These are phyloP conservation scores for Acacia confusa DNA, from an alignment of 306 rosid species.

Conservation along the genomic window DNA sequence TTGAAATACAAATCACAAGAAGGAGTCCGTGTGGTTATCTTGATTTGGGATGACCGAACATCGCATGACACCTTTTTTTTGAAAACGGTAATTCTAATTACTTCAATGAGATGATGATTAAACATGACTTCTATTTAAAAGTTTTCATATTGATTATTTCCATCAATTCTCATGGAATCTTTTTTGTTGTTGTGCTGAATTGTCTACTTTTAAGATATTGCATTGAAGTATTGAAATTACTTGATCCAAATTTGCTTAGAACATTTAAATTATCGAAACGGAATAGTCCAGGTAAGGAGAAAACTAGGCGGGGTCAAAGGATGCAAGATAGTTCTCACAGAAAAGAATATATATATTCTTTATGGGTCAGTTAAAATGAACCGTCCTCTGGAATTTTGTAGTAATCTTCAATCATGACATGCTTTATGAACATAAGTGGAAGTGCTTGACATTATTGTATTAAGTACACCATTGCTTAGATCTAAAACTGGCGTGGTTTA, in stretches of 20 bases:
- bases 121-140: neutral
- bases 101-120: neutral
- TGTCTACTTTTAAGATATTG: neutral
- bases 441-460: constrained; percentile 14
- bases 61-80: constrained; percentile 69
- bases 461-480: neutral
- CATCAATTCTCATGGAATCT: neutral
- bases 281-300: neutral
- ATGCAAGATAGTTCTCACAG: neutral
- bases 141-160: neutral
- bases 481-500: constrained; percentile 10
- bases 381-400: neutral
- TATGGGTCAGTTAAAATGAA: neutral
- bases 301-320: neutral
- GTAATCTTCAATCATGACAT: neutral
- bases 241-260: neutral
- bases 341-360: neutral
- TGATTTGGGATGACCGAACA: constrained; percentile 77
- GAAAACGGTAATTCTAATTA: constrained; percentile 53
- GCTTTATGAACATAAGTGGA: neutral
- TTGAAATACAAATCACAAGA: constrained; percentile 76
- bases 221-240: neutral
- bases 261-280: neutral
- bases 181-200: neutral
- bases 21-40: constrained; percentile 61